A percentile compares a stretch with the other conserved stretches of the same genome.
phyloP scores from a whole-genome alignment of 495 filamentous ascomycete genomes.

The Penicillium waksmanii region DNA sequence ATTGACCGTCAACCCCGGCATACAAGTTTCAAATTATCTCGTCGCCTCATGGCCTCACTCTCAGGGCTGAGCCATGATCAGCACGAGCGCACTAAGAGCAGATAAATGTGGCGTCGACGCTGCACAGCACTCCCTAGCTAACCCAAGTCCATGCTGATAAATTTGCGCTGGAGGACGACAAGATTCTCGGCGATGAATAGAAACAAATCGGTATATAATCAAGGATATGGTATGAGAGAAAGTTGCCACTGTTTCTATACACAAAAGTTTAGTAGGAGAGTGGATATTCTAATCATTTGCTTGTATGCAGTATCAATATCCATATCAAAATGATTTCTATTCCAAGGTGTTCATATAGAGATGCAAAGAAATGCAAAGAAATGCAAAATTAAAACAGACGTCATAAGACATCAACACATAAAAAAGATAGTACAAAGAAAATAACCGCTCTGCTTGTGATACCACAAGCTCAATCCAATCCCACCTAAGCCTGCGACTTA shows the following conservation, averaged over 20 bases:
- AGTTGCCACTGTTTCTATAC: no score
- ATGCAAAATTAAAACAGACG: background rate
- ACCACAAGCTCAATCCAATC: background rate
- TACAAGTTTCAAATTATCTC: background rate
- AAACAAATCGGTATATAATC: no score
- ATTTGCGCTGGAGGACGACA: no score
- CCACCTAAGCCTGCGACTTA: conserved; percentile 29
- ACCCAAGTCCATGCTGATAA: no score
- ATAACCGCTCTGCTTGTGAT: background rate
- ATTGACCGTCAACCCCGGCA: background rate
- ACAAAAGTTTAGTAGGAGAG: no score
- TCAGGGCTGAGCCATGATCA: background rate
- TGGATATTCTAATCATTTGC: background rate
- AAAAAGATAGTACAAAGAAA: background rate
- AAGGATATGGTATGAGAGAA: no score
- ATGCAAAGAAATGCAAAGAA: background rate
- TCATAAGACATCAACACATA: background rate
- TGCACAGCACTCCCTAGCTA: no score
- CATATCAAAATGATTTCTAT: background rate
- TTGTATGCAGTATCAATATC: background rate
- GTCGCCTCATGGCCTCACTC: no score
- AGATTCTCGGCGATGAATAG: no score
- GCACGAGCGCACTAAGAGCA: no score
- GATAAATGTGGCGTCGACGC: no score
- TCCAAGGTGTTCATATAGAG: conserved; percentile 1